A percentile compares a stretch with the other conserved stretches of the same genome.
Conservation (phyloP, 352 stramenopile genomes). For the Lagenidium giganteum region DNA sequence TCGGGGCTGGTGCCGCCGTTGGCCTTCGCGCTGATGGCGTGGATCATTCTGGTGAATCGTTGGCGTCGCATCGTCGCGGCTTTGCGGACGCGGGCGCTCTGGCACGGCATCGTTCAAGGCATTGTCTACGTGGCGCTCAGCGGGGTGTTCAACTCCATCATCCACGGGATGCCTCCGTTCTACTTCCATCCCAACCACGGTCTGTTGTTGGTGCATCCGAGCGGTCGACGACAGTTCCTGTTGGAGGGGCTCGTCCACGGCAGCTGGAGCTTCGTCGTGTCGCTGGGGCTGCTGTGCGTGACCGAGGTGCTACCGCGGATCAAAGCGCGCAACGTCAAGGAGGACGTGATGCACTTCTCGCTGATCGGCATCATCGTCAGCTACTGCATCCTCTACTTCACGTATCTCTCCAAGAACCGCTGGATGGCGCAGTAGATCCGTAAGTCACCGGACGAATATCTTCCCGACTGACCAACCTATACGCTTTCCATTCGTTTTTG, state of each 20-base stretch:
- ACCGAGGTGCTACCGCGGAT: conserved; percentile 34
- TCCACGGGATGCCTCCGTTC: conserved; percentile 39
- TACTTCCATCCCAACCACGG: conserved; percentile 48
- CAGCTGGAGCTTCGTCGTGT: conserved; percentile 59
- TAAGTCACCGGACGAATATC: neutral
- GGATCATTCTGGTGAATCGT: no score
- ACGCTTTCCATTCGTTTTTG: no score
- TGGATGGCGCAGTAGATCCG: conserved; percentile 29
- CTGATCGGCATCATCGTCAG: conserved; percentile 38
- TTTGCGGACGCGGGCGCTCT: no score
- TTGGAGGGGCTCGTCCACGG: conserved; percentile 58
- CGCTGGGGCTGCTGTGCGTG: conserved; percentile 41
- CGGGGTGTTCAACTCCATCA: conserved; percentile 57
- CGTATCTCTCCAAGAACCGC: conserved; percentile 55
- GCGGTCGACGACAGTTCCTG: conserved; percentile 55
- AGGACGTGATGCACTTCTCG: conserved; percentile 43
- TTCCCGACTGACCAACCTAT: no score
- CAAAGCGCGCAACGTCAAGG: conserved; percentile 19
- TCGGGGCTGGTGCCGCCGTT: no score
- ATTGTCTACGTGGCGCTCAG: conserved; percentile 61
- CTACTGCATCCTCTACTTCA: conserved; percentile 41
- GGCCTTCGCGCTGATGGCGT: no score
- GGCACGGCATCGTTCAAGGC: conserved; percentile 41
- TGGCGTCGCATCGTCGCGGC: no score
- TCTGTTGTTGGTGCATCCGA: conserved; percentile 59